A percentile compares a stretch with the other conserved stretches of the same genome.
phyloP scores from a whole-genome alignment of 148 eudicot species.

The Vaccinium macrocarpon region DNA sequence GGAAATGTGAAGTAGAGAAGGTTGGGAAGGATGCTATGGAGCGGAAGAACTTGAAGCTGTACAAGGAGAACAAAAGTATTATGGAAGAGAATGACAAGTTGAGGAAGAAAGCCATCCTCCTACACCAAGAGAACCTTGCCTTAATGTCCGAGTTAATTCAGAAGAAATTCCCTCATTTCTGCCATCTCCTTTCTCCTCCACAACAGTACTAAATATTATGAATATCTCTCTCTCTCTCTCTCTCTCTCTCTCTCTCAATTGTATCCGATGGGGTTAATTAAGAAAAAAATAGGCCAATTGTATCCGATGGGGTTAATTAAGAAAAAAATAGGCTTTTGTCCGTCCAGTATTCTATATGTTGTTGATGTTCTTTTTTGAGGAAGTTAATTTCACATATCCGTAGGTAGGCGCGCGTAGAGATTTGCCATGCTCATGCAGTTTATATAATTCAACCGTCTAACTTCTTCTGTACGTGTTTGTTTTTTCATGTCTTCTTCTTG shows the following conservation, averaged over 20 bases:
- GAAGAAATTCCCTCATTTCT: constrained; percentile 28
- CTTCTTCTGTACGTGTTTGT: background rate
- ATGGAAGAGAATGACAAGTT: constrained; percentile 64
- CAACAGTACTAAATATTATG: background rate
- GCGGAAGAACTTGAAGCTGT: constrained; percentile 74
- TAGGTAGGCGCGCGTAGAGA: background rate
- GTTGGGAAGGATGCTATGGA: constrained; percentile 36
- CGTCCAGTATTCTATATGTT: background rate
- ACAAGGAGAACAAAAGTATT: constrained; percentile 74
- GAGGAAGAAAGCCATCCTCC: constrained; percentile 58
- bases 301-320: background rate
- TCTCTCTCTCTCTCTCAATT: background rate
- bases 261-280: background rate
- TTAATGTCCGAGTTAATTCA: constrained; percentile 46
- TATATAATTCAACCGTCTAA: background rate
- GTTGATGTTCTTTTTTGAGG: background rate
- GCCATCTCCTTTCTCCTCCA: background rate
- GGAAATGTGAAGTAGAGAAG: constrained; percentile 16
- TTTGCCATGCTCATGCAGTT: background rate
- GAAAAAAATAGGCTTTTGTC: background rate
- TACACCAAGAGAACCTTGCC: constrained; percentile 66
- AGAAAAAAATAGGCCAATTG: too few species aligned
- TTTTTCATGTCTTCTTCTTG: background rate
- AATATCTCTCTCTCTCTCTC: background rate
- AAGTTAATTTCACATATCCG: background rate